Evolutionary conservation across 176 grass and related monocot genomes (phyloP).

Genomic region (Cenchrus fungigraminus): DNA sequence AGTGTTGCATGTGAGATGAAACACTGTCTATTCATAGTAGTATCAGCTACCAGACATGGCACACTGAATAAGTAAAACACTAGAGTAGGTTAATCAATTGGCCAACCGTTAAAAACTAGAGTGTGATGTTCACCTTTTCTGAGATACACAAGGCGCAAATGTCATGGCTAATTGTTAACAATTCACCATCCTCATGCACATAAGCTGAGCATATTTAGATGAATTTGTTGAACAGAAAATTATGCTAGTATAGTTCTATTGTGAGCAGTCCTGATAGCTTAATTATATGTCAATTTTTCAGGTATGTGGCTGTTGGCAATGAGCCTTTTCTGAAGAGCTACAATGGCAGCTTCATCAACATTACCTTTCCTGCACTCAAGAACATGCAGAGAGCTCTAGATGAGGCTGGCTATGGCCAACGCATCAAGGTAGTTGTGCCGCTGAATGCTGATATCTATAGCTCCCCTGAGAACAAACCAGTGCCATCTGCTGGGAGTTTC

Average conservation of each 20-base stretch:
- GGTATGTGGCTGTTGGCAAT: slow-evolving; percentile 91
- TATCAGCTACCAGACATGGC: neutral
- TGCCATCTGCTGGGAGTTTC: slow-evolving; percentile 78
- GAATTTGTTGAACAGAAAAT: slow-evolving; percentile 14
- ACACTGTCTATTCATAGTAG: neutral
- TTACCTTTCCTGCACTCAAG: slow-evolving; percentile 75
- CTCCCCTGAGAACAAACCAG: slow-evolving; percentile 65
- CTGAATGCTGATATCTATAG: slow-evolving; percentile 87
- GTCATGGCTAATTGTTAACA: neutral
- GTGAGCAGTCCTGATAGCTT: neutral
- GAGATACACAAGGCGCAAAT: neutral
- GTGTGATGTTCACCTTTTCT: neutral
- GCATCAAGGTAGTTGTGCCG: slow-evolving; percentile 73
- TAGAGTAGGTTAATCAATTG: neutral
- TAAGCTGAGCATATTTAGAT: slow-evolving; percentile 3
- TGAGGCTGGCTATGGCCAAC: slow-evolving; percentile 53
- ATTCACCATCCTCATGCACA: neutral
- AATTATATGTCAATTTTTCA: slow-evolving; percentile 44
- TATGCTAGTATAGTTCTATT: neutral
- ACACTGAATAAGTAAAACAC: neutral
- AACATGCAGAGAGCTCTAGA: slow-evolving; percentile 82
- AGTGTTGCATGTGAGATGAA: slow-evolving; percentile 11
- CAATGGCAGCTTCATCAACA: slow-evolving; percentile 66
- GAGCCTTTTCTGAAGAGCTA: slow-evolving; percentile 87
- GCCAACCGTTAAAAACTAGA: slow-evolving; percentile 16